Base-by-base conservation (phyloP, 495 filamentous ascomycete species). In the Aspergillus steynii region DNA sequence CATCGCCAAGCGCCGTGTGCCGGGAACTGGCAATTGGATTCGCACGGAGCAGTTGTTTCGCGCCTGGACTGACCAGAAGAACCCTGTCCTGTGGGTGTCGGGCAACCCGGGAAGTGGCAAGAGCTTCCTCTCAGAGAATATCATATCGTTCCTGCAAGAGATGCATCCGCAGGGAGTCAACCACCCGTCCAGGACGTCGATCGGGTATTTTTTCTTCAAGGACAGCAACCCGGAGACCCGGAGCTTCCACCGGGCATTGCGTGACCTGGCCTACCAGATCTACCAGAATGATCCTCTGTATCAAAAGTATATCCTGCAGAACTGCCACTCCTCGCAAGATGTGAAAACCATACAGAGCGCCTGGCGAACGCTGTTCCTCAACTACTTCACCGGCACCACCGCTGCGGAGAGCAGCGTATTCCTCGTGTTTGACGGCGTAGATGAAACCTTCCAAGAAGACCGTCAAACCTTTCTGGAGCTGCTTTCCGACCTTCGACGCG, bases 161-260 rank as follows among this genome's bases (percentile, higher is more conserved):
- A 62, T 63, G 54, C 58, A 54, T 58, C 54, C 51, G 7, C 63
- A 61, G 52, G 42, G 45, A 1, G n/a, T 51, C 2, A 50, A 58
- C 29, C 7, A 28, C 14, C 29, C 53, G 0, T 56, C 53, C 27
- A 20, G 27, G 7, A 32, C 47, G 15, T 73, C 65, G 5, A 56
- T 73, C 20, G 73, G 50, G 3, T 76, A 71, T 42, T 76, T 75
- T 60, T 75, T 71, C 60, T 73, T 74, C 68, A 72, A 68, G 50
- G 70, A 69, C 50, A 63, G 75, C 45, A 67, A 74, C 42, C 68
- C 68, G 10, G 56, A 65, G 10, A 71, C 68, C 3, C 29, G 73
- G 27, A 70, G 66, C 1, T 56, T 70, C 25, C 65, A 74, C 50
- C 64, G 67, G 29, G 70, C 70, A 0, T 46, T 77, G 10, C 61